These are phyloP conservation scores for Schizosaccharomyces octosporus DNA, from an alignment of 805 yeast genomes.

Conservation along the genomic window DNA sequence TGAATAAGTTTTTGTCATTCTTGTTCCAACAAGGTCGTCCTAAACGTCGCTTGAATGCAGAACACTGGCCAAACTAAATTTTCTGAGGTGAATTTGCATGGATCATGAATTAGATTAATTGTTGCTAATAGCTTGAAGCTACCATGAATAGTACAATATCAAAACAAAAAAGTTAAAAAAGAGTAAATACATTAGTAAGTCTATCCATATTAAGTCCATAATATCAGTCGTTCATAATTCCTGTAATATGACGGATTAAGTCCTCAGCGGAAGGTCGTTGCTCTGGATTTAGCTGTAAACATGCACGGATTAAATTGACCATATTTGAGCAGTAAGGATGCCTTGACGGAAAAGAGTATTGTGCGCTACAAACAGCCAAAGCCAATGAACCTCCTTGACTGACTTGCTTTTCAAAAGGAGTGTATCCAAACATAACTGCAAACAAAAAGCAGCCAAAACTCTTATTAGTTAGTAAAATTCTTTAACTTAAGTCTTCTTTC, in stretches of 20 bases:
- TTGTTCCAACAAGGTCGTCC: neutral
- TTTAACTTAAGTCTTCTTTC: neutral
- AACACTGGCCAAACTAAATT: too few relatives aligned
- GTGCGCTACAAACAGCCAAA: conserved; percentile 49
- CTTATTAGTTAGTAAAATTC: conserved; percentile 13
- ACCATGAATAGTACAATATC: too few relatives aligned
- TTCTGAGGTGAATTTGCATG: too few relatives aligned
- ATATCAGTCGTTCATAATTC: neutral
- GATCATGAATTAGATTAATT: too few relatives aligned
- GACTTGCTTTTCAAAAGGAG: conserved; percentile 32
- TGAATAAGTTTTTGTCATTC: neutral
- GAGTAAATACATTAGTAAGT: too few relatives aligned
- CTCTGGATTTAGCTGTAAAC: conserved; percentile 37
- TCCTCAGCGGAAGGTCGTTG: conserved; percentile 27
- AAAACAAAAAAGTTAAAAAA: too few relatives aligned
- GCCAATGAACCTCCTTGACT: conserved; percentile 61
- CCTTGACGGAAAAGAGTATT: conserved; percentile 30
- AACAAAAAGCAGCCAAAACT: conserved; percentile 68
- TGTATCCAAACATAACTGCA: conserved; percentile 47
- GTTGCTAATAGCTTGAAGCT: too few relatives aligned
- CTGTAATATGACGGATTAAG: neutral
- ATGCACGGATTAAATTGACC: conserved; percentile 29
- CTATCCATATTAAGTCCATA: too few relatives aligned
- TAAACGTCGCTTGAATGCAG: too few relatives aligned
- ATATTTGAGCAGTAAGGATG: conserved; percentile 29